These are phyloP conservation scores for Stemphylium beticola DNA, from an alignment of 2,329 filamentous ascomycete species.

Conservation along the genomic window DNA sequence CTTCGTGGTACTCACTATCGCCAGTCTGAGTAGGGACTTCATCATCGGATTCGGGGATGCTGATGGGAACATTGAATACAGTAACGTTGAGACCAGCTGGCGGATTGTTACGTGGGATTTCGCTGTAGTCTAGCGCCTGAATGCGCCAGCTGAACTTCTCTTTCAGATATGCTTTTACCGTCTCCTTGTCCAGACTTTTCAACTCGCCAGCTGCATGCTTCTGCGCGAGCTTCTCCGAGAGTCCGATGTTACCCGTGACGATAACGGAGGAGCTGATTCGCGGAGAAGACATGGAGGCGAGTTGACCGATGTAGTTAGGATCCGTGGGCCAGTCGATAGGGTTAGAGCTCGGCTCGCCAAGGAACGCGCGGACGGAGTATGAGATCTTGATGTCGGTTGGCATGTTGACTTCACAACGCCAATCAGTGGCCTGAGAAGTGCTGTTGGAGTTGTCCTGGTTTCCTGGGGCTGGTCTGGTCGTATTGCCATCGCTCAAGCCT, in stretches of 20 bases:
- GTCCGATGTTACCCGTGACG: constrained; percentile 50
- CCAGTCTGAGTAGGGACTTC: constrained; percentile 38
- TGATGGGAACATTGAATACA: constrained; percentile 32
- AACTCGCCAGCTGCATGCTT: constrained; percentile 35
- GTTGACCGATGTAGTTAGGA: constrained; percentile 51
- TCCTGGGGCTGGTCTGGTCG: constrained; percentile 11
- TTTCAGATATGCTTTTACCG: constrained; percentile 35
- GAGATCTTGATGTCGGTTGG: constrained; percentile 41
- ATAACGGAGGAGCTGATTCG: constrained; percentile 44
- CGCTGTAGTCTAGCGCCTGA: constrained; percentile 36
- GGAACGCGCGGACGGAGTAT: constrained; percentile 42
- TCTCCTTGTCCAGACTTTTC: constrained; percentile 27
- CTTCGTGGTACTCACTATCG: constrained; percentile 27
- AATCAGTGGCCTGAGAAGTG: constrained; percentile 33
- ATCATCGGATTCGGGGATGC: constrained; percentile 29
- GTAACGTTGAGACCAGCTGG: constrained; percentile 41
- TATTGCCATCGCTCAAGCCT: constrained; percentile 31
- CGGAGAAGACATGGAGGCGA: constrained; percentile 48
- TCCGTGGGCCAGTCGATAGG: constrained; percentile 46
- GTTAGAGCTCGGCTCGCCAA: constrained; percentile 33
- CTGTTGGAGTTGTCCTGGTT: constrained; percentile 4
- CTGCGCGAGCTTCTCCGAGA: constrained; percentile 46
- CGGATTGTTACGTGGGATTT: constrained; percentile 36
- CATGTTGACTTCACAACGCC: constrained; percentile 41
- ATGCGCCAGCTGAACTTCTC: constrained; percentile 42